Percentiles rank a stretch among this genome's conserved stretches.
Conservation (phyloP, 2,329 filamentous ascomycete genomes). For the Cordyceps cicadae region DNA sequence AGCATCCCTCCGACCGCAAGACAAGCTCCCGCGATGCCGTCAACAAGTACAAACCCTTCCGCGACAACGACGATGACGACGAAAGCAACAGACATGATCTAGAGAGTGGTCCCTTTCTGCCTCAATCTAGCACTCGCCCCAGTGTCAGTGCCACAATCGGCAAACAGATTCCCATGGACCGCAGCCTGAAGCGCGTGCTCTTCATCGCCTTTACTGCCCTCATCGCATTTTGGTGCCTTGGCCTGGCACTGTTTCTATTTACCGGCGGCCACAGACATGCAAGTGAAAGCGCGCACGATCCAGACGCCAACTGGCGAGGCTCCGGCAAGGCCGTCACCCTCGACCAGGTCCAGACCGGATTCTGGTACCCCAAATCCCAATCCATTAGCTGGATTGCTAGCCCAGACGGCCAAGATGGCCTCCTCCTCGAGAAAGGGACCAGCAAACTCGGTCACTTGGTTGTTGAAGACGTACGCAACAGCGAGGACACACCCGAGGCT, state of each 20-base stretch:
- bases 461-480: conserved; percentile 71
- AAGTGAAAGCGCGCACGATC: conserved; percentile 57
- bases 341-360: conserved; percentile 58
- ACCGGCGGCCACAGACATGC: conserved; percentile 58
- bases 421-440: conserved; percentile 66
- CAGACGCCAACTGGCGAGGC: conserved; percentile 54
- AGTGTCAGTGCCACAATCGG: conserved; percentile 23
- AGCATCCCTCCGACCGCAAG: conserved; percentile 17
- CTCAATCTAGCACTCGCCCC: conserved; percentile 24
- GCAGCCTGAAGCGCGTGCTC: conserved; percentile 52
- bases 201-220: conserved; percentile 55
- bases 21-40: conserved; percentile 8
- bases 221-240: conserved; percentile 59
- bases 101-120: conserved; percentile 47
- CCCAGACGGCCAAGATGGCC: conserved; percentile 68
- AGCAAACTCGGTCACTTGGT: conserved; percentile 65
- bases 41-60: conserved; percentile 36
- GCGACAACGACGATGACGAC: conserved; percentile 24
- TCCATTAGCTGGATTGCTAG: conserved; percentile 71
- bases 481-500: conserved; percentile 17
- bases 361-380: conserved; percentile 56
- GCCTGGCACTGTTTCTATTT: conserved; percentile 58
- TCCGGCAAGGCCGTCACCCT: conserved; percentile 66
- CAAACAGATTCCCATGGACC: conserved; percentile 58
- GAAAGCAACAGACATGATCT: conserved; percentile 25